These are phyloP conservation scores for Metahyphopichia silvanorum DNA, from an alignment of 805 yeast genomes.

Conservation along the genomic window DNA sequence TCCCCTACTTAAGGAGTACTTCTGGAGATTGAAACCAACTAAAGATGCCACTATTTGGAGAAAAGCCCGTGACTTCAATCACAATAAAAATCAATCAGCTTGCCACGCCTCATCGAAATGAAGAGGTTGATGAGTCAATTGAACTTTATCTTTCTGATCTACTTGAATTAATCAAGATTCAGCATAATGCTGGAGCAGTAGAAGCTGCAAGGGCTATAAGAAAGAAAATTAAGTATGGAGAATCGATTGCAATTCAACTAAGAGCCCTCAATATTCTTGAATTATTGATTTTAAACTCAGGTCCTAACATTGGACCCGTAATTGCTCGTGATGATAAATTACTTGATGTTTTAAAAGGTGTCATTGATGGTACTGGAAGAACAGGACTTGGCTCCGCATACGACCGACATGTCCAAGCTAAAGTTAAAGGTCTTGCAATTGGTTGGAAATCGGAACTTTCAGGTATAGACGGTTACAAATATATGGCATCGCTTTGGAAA, in stretches of 20 bases:
- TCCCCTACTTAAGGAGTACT: too few species aligned
- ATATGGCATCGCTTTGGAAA: slow-evolving; percentile 45
- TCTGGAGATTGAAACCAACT: too few species aligned
- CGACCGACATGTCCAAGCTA: slow-evolving; percentile 41
- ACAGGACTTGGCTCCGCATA: slow-evolving; percentile 36
- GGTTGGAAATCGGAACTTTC: slow-evolving; percentile 66
- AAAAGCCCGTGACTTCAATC: slow-evolving; percentile 67
- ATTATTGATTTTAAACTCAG: slow-evolving; percentile 41
- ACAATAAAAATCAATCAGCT: slow-evolving; percentile 61
- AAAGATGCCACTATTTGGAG: slow-evolving; percentile 36
- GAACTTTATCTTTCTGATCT: slow-evolving; percentile 55
- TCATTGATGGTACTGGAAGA: slow-evolving; percentile 37
- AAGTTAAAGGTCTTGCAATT: slow-evolving; percentile 48
- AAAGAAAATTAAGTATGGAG: slow-evolving; percentile 87
- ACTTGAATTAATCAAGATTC: slow-evolving; percentile 47
- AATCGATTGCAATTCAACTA: slow-evolving; percentile 51
- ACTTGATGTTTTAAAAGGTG: slow-evolving; percentile 57
- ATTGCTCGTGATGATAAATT: slow-evolving; percentile 69
- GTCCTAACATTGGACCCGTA: slow-evolving; percentile 32
- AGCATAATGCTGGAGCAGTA: slow-evolving; percentile 33
- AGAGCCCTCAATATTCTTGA: slow-evolving; percentile 53
- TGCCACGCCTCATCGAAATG: slow-evolving; percentile 38
- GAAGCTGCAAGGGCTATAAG: slow-evolving; percentile 93
- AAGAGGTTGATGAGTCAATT: slow-evolving; percentile 35
- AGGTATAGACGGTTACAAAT: slow-evolving; percentile 46